Conservation (phyloP, 129 eudicot genomes). For the Artemisia argyi region DNA sequence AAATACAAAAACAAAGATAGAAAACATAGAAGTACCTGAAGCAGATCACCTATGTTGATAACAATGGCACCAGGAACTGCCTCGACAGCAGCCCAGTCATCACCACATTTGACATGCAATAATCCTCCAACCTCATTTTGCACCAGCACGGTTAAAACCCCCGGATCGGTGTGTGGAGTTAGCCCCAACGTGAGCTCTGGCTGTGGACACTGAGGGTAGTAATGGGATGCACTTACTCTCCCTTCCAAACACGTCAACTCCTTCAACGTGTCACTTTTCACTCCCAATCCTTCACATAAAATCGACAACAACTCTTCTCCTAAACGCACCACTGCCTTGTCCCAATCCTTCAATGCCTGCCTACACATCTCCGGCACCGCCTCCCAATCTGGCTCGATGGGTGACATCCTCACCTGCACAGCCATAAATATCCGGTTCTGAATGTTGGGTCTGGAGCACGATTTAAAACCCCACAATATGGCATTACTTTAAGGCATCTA, state of each 20-base stretch:
- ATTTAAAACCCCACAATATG: too few species aligned
- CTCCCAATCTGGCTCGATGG: conserved; percentile 26
- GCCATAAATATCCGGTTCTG: background rate
- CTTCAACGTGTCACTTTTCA: conserved; percentile 29
- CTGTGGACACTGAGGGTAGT: conserved; percentile 59
- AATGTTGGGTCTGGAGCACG: background rate
- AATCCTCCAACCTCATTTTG: conserved; percentile 54
- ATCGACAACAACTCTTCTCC: conserved; percentile 43
- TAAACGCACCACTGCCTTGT: conserved; percentile 25
- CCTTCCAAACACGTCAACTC: conserved; percentile 47
- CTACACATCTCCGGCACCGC: conserved; percentile 39
- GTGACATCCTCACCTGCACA: conserved; percentile 35
- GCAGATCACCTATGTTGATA: conserved; percentile 63
- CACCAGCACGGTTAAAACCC: conserved; percentile 49
- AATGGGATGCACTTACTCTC: conserved; percentile 40
- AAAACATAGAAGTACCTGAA: conserved; percentile 45
- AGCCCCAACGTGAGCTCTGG: conserved; percentile 59
- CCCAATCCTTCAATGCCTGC: conserved; percentile 40
- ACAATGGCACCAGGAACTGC: conserved; percentile 59
- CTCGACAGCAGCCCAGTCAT: conserved; percentile 57
- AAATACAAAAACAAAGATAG: too few species aligned
- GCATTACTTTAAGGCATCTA: too few species aligned
- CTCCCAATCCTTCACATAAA: conserved; percentile 50
- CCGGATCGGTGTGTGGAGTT: conserved; percentile 50
- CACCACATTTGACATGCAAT: conserved; percentile 55